Base-by-base conservation (phyloP, 1,284 basidiomycete genomes). In the Tylopilus sp. region DNA sequence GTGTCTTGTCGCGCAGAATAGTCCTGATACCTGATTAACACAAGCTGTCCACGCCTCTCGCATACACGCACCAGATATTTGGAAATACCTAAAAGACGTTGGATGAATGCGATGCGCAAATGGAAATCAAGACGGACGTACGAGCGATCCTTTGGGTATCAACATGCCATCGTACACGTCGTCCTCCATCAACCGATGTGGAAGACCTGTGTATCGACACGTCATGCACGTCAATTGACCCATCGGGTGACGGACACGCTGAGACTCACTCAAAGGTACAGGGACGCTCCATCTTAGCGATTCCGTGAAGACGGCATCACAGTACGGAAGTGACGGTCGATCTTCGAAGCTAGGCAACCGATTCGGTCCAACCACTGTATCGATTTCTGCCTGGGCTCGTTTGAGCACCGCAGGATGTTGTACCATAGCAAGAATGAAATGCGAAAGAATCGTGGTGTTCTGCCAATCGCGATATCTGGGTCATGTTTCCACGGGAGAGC, bases 401-500 rank as follows among this genome's bases (percentile, higher is more conserved):
- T 70, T 76, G 53, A 87, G 81, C 2, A 81, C 81, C 6, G 82
- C 81, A 1, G 90, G 89, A 68, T 88, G 73, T 13, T 79, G 75
- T 53, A 88, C 79, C 85, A 91, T 87, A 9, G 86, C 86, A 58
- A 91, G 80, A n/a, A 91, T 74, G 70, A 91, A 89, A 57, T 87
- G 85, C 12, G 80, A 78, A 53, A 90, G 73, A 13, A 80, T 71
- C 1, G 87, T 82, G 29, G 86, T 76, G 2, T 82, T 87, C 87
- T 88, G 67, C 63, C 15, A 44, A 41, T 24, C 26, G 49, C 13
- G 13, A 22, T 55, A 18, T 16, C 39, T 41, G 16, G 19, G 65
- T 62, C 56, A 56, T 32, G 29, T 13, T 41, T 53, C 19, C 33
- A 58, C 61, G 38, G 19, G 29, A 15, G 53, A 47, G 38, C 13